Percentiles rank a stretch among this genome's conserved stretches.
phyloP scores from a whole-genome alignment of 208 protist genomes.

The Acanthamoeba divionensis region DNA sequence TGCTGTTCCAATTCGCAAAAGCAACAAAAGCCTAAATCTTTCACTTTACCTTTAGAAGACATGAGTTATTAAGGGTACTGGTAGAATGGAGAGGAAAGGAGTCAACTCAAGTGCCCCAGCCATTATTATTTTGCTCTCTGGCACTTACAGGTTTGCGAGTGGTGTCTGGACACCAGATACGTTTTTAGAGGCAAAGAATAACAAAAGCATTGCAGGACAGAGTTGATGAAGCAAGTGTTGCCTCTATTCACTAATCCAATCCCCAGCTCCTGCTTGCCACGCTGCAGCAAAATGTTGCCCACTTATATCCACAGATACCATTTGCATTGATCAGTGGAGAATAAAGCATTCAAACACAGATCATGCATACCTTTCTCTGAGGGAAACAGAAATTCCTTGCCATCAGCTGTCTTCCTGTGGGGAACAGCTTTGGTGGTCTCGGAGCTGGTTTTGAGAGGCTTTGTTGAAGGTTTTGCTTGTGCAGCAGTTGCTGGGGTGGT shows the following conservation, averaged over 20 bases:
- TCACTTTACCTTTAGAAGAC: neutral
- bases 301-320: neutral
- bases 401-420: neutral
- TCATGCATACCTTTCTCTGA: neutral
- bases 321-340: neutral
- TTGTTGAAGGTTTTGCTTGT: neutral
- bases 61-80: neutral
- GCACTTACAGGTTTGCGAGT: constrained; percentile 1
- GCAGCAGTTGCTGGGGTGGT: neutral
- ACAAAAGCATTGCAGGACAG: constrained; percentile 54
- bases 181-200: neutral
- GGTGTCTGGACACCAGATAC: neutral
- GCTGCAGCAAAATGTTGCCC: neutral
- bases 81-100: too few relatives aligned
- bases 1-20: constrained; percentile 8
- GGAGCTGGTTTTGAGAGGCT: neutral
- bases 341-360: neutral
- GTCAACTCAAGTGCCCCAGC: too few relatives aligned
- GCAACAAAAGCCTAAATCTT: neutral
- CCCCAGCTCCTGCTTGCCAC: neutral
- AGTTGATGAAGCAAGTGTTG: constrained; percentile 64
- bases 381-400: neutral
- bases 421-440: neutral
- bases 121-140: neutral
- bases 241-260: constrained; percentile 38